Evolutionary conservation across 371 early-diverging fungal species (phyloP).

Genomic region (Apophysomyces ossiformis): DNA sequence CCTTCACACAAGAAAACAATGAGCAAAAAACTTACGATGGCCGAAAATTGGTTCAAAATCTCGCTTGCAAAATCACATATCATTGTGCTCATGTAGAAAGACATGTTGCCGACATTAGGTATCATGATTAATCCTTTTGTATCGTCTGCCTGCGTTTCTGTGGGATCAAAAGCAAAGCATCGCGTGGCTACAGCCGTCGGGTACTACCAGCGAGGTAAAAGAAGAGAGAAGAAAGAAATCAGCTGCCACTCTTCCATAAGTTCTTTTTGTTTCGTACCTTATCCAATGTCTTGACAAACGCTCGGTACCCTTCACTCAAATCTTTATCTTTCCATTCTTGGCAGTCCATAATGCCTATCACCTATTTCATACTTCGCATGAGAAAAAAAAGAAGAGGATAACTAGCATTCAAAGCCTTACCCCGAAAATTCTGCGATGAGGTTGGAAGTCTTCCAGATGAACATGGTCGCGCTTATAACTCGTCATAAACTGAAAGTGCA

Average conservation of each 20-base stretch:
- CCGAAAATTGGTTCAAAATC: slow-evolving; percentile 57
- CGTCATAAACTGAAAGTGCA: slow-evolving; percentile 80
- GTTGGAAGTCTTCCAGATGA: slow-evolving; percentile 81
- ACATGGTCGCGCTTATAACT: slow-evolving; percentile 60
- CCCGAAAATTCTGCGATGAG: slow-evolving; percentile 78
- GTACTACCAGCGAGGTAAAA: slow-evolving; percentile 49
- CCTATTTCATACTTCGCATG: slow-evolving; percentile 44
- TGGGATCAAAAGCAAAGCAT: slow-evolving; percentile 86
- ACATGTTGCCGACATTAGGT: slow-evolving; percentile 81
- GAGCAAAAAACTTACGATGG: slow-evolving; percentile 27
- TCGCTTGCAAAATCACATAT: slow-evolving; percentile 77
- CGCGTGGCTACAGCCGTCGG: slow-evolving; percentile 74
- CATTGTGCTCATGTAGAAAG: slow-evolving; percentile 78
- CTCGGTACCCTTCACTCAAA: slow-evolving; percentile 64
- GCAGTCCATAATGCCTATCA: slow-evolving; percentile 86
- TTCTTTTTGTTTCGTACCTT: slow-evolving; percentile 50
- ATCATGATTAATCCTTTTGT: slow-evolving; percentile 80
- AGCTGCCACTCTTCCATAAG: neutral
- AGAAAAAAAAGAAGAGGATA: neutral
- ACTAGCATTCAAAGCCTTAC: slow-evolving; percentile 38
- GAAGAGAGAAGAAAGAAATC: neutral
- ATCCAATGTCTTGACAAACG: slow-evolving; percentile 65
- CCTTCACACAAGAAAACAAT: neutral
- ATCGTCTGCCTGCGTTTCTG: slow-evolving; percentile 74
- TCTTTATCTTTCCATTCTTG: slow-evolving; percentile 69